Base-by-base conservation (phyloP, 306 rosid species). In the Trifolium dubium region DNA sequence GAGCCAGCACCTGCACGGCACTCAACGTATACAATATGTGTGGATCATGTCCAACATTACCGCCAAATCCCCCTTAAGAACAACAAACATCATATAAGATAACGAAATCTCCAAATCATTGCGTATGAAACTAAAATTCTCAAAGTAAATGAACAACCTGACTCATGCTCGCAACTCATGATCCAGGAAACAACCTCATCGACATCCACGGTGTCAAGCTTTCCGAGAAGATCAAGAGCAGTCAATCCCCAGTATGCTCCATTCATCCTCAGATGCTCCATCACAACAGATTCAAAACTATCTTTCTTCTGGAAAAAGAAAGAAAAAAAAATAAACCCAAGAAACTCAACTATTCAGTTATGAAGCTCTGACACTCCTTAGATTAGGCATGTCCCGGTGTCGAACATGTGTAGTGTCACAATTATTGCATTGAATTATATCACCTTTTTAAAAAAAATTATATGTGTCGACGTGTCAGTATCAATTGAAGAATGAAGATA, bases 201-300 rank as follows among this genome's bases (percentile, higher is more conserved):
- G 11, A 83, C 87, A 79, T 94, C 87, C 13, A 91, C 89, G 23
- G 75, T 19, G 35, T 87, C 68, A 39, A 94, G 92, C 83, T 89
- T 91, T 70, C 91, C 95, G 9, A 91, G 67, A 53, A 94, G 77
- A 82, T 94, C 97, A 51, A 94, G 84, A 46, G 96, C 66, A 47
- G 90, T 84, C 84, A 94, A n/a, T 37, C 96, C 96, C 97, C 98
- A 89, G 46, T 91, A 94, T 10, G 90, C 95, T 37, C 98, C 98
- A 71, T 78, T 94, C 92, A 94, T 83, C 81, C 96, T 88, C 35
- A 93, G 83, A 84, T 91, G 98, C 78, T 93, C 95, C 94, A 89
- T 85, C 67, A 83, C 84, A 55, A 91, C 96, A 7, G 97, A 89
- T 72, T 85, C 88, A 63, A 91, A 88, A 54, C 87, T 88, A 68